Base-by-base conservation (phyloP, 1,139 yeast species). In the Pneumocystis canis region DNA sequence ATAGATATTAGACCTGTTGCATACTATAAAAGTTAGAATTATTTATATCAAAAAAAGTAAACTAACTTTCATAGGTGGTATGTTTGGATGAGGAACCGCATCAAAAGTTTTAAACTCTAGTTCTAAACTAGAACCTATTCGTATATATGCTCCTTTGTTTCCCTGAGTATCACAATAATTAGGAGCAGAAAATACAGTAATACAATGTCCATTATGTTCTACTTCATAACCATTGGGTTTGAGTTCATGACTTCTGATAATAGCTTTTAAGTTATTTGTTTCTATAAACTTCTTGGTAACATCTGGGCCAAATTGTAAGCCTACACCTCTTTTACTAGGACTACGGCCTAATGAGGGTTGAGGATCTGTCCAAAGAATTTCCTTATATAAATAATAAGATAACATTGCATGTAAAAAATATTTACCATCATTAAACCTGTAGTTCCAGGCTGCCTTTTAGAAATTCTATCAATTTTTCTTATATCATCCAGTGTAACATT, bases 291-390 rank as follows among this genome's bases (percentile, higher is more conserved):
- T 73, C 64, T 82, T 84, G 6, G 98, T 92, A 65, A 92, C 82
- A 73, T 92, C 98, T 6, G 97, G 97, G 0, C 99, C 99, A 73
- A 92, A 92, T 73, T 92, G 96, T 74, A 88, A 82, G 33, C 98
- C 97, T 63, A 90, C 84, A 56, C 99, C 99, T 72, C 99, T 82
- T 75, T 89, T 89, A 31, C 95, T 87, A 3, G 95, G 89, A 0
- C 89, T 83, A 61, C 95, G 80, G 16, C 98, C 98, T 20, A 81
- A 76, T 11, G 75, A 78, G 0, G 79, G 78, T 73, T 89, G 97
- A 0, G 99, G 99, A 73, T 92, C 99, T 0, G 97, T 88, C 99
- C 99, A 92, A 66, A 92, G 78, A 73, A 94, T 79, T 72, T 92
- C 98, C 54, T 47, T 47, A 11, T 25, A 20, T 47, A 3, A 47